A percentile compares a stretch with the other conserved stretches of the same genome.
Conservation (phyloP, 495 filamentous ascomycete species). For the Penicillium cosmopolitanum region DNA sequence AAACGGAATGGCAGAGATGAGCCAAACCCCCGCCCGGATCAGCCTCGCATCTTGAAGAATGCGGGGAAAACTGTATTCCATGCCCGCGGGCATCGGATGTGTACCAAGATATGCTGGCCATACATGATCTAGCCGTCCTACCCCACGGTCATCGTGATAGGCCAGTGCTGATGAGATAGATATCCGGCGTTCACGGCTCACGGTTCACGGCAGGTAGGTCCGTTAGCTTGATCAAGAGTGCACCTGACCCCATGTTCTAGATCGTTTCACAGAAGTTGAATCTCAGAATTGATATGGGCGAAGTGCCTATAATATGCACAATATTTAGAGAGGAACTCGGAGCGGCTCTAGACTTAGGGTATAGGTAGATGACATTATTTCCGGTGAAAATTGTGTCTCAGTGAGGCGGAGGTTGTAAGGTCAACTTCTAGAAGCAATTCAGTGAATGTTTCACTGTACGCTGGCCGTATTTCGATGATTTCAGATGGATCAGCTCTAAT, state of each 20-base stretch:
- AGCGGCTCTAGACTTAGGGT: no score
- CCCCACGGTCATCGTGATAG: neutral
- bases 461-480: neutral
- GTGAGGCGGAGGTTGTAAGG: no score
- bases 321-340: no score
- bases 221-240: neutral
- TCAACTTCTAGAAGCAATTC: no score
- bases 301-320: no score
- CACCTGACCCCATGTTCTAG: neutral
- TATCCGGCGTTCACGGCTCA: neutral
- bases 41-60: neutral
- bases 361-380: no score
- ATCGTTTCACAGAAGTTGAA: neutral
- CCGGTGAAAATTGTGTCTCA: no score
- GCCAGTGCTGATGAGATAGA: neutral
- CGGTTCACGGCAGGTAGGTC: neutral
- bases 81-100: no score
- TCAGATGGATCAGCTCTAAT: neutral
- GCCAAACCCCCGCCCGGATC: neutral
- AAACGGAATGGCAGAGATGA: neutral
- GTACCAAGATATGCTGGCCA: no score
- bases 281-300: no score
- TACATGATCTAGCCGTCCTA: no score
- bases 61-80: neutral
- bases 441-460: neutral